Percentiles rank a stretch among this genome's conserved stretches.
phyloP scores from a whole-genome alignment of 108 stramenopile species.

The Cyclotella kingstonii region DNA sequence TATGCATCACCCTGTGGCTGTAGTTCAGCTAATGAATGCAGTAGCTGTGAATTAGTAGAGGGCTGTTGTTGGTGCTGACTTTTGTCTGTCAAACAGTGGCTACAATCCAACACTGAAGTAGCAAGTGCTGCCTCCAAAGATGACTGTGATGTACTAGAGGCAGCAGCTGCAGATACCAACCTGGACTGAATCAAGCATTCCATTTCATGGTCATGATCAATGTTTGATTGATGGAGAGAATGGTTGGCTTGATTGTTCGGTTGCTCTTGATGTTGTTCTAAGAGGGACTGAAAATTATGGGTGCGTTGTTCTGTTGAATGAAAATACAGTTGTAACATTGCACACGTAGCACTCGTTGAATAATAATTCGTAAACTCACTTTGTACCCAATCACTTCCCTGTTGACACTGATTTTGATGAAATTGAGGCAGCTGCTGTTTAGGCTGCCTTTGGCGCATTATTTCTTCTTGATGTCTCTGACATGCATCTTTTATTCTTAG shows the following conservation, averaged over 20 bases:
- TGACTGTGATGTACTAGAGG: constrained; percentile 22
- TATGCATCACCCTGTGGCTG: constrained; percentile 26
- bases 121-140: constrained; percentile 22
- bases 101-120: constrained; percentile 4
- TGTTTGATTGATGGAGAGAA: constrained; percentile 4
- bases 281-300: constrained; percentile 21
- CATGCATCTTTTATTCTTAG: constrained; percentile 3
- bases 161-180: constrained; percentile 13
- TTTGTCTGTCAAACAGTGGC: constrained; percentile 3
- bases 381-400: constrained; percentile 9
- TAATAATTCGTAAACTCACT: constrained; percentile 3
- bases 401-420: constrained; percentile 2
- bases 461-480: constrained; percentile 8
- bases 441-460: constrained; percentile 28
- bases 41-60: constrained; percentile 19
- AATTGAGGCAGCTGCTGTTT: constrained; percentile 29
- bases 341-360: no score
- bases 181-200: constrained; percentile 24
- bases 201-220: constrained; percentile 18
- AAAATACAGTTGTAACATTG: background rate
- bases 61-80: constrained; percentile 11
- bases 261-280: constrained; percentile 21
- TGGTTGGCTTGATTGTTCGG: constrained; percentile 4
- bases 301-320: constrained; percentile 12
- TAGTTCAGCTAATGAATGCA: constrained; percentile 15